Evolutionary conservation across 2,329 filamentous ascomycete genomes (phyloP).

Genomic region (Plectosphaerella sp.): DNA sequence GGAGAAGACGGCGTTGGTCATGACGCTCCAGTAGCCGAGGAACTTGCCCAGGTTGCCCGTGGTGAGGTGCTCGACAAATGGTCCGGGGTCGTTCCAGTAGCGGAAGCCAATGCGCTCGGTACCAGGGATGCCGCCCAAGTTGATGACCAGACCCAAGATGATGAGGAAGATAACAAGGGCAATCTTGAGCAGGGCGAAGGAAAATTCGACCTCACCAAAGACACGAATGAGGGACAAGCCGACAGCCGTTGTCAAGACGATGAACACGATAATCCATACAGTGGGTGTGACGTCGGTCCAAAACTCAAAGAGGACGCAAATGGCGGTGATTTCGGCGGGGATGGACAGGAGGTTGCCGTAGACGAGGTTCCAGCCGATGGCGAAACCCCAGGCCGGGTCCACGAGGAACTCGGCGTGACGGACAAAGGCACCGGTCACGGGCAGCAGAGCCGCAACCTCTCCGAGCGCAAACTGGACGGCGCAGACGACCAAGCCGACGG

Average conservation of each 20-base stretch:
- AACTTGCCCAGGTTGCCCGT: slow-evolving; percentile 32
- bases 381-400: slow-evolving; percentile 55
- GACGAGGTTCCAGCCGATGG: slow-evolving; percentile 49
- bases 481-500: slow-evolving; percentile 52
- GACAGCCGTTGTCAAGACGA: slow-evolving; percentile 50
- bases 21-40: slow-evolving; percentile 37
- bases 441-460: slow-evolving; percentile 55
- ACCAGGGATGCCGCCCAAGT: slow-evolving; percentile 38
- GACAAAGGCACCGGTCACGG: slow-evolving; percentile 60
- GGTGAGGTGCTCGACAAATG: slow-evolving; percentile 62
- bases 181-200: slow-evolving; percentile 45
- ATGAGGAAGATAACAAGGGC: slow-evolving; percentile 44
- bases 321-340: slow-evolving; percentile 58
- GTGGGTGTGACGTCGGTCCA: slow-evolving; percentile 55
- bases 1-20: slow-evolving; percentile 43
- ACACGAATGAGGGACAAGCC: slow-evolving; percentile 54
- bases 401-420: slow-evolving; percentile 56
- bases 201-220: slow-evolving; percentile 55
- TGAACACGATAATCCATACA: slow-evolving; percentile 48
- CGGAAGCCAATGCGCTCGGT: slow-evolving; percentile 39
- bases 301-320: slow-evolving; percentile 57
- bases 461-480: slow-evolving; percentile 56
- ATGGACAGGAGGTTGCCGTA: slow-evolving; percentile 52
- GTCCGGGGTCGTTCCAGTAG: slow-evolving; percentile 41
- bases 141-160: slow-evolving; percentile 43